These are phyloP conservation scores for Colletotrichum higginsianum DNA, from an alignment of 2,329 filamentous ascomycete species.

Conservation along the genomic window DNA sequence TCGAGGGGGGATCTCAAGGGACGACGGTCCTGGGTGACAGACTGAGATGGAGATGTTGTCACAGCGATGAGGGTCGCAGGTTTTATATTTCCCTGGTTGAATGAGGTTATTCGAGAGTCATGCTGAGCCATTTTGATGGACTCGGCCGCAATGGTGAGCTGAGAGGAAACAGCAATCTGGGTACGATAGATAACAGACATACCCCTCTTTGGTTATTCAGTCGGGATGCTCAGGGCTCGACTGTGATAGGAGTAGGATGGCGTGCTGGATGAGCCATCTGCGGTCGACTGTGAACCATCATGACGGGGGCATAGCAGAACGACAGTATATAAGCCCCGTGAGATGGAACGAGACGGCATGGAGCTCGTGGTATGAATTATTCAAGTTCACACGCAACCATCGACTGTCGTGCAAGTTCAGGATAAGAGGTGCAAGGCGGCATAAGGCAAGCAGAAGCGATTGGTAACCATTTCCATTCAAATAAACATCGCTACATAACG, in stretches of 20 bases:
- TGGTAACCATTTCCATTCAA: constrained; percentile 21
- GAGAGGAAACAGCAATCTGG: too few species aligned
- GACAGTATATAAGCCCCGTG: not conserved
- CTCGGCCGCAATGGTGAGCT: not conserved
- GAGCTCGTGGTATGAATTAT: too few species aligned
- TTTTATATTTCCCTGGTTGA: not conserved
- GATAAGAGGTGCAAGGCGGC: too few species aligned
- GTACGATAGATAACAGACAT: not conserved
- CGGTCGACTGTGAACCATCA: not conserved
- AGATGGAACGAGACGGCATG: too few species aligned
- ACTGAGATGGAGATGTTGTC: not conserved
- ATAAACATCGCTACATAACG: not conserved
- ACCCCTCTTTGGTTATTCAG: too few species aligned
- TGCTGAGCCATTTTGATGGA: not conserved
- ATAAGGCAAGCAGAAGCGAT: not conserved
- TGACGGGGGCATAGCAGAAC: not conserved
- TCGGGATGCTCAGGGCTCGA: not conserved
- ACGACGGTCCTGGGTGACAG: not conserved
- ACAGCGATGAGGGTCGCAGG: not conserved
- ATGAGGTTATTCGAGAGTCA: not conserved
- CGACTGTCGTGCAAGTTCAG: too few species aligned
- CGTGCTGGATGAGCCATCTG: constrained; percentile 18
- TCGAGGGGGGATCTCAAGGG: not conserved
- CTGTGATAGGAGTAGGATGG: not conserved
- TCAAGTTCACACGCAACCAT: too few species aligned